Evolutionary conservation across 2,329 filamentous ascomycete genomes (phyloP), one percentile per base, ranked within the genome.

Genomic region (Diplodia mutila): DNA sequence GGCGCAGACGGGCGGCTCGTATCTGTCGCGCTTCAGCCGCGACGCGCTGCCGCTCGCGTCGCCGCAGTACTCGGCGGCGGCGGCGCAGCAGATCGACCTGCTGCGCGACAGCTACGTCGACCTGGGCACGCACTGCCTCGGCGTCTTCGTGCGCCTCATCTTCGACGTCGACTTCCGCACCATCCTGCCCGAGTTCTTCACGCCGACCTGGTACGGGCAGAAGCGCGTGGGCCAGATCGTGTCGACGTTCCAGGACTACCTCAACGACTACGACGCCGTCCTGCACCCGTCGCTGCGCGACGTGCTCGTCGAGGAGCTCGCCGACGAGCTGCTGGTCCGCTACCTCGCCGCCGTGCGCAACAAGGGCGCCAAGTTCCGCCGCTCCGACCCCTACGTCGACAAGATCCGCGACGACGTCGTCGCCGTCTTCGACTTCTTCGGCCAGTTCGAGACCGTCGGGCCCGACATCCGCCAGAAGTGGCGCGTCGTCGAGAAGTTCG

Each of bases 41-140:
- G 92, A 95, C 75, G 91, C 96, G 75, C 91, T 92, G 76, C 85
- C 91, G 2, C 84, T 95, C 39, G 91, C 97, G 53, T 90, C 92
- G 59, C 87, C 91, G 25, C 88, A 89, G 69, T 97, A 97, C 80
- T 85, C 93, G 77, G 88, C 83, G 9, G 82, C 92, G 65, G 90
- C 91, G 57, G 87, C 89, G 39, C 82, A 84, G 37, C 93, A 97
- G 74, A 84, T 97, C 54, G 88, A 90, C 25, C 81, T 85, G 42
- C 86, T 98, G 49, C 90, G 91, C 57, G 93, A 97, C 79, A 93
- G 92, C 71, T 99, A 98, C 79, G 92, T 99, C 64, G 95, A 99
- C 81, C 87, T 97, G 68, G 93, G 92, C 73, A 97, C 94, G 6
- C 93, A 94, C 84, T 97, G 94, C 81, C 92, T 98, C 75, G 88